Evolutionary conservation across 257 asterid species (phyloP), one percentile per base, ranked within the genome.

Genomic region (Fraxinus anomala): DNA sequence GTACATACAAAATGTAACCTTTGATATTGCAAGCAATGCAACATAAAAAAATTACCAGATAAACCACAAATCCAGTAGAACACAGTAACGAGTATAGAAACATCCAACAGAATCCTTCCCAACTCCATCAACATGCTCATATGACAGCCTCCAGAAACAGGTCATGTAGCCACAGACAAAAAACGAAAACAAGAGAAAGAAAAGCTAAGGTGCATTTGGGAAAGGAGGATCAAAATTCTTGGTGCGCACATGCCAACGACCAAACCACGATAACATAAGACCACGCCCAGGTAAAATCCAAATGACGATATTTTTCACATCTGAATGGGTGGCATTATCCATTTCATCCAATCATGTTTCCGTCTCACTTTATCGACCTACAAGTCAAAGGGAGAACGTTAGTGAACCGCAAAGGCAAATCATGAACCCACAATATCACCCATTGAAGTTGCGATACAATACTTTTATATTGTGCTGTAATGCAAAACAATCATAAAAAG

Each of bases 351-450:
- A 72, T 91, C 94, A 71, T 56, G 79, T 73, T 87, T 87, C 74
- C 89, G 77, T 79, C 97, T 88, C 63, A 92, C 77, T 78, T 87
- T 92, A 73, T 88, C 93, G 26, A 92, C 94, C 97, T 91, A 81
- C 79, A 77, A 82, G 31, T 24, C 26, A 8, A 73, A 70, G 26
- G 0, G 63, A 8, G 42, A 51, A 44, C 66, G 26, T 44, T 28
- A 65, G 4, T 21, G n/a, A 10, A 5, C 3, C 0, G 51, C 19
- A 51, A 7, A 2, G 71, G 71, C 7, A 31, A 34, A 13, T 56
- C 66, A n/a, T 4, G 37, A 44, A 33, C n/a, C 34, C n/a, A 17
- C 34, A 73, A 11, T n/a, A 47, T 24, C 70, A 56, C 21, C 24
- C 7, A 24, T 24, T 3, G 23, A 42, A 68, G 3, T 28, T 56